These are phyloP conservation scores for Lentinula sp. DNA, from an alignment of 768 basidiomycete genomes.

Conservation along the genomic window DNA sequence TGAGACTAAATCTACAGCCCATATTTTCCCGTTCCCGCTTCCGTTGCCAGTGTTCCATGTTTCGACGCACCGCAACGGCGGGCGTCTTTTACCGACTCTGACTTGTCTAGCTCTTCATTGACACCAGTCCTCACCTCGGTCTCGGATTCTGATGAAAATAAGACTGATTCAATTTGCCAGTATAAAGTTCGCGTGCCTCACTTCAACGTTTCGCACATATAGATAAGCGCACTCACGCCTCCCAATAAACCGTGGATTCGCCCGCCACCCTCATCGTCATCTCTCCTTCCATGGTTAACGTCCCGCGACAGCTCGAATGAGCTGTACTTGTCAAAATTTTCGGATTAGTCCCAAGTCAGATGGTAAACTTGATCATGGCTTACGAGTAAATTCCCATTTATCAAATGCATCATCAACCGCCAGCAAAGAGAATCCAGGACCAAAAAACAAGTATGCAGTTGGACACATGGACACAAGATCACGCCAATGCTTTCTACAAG, in stretches of 20 bases:
- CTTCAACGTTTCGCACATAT: not conserved
- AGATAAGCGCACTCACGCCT: not conserved
- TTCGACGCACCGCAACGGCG: not conserved
- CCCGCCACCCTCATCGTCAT: not conserved
- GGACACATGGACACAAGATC: not conserved
- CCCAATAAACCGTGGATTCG: not conserved
- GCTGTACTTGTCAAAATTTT: not conserved
- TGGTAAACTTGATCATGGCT: not conserved
- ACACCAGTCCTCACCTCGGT: not conserved
- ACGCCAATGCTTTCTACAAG: not conserved
- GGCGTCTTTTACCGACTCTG: not conserved
- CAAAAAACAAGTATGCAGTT: not conserved
- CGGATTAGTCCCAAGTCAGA: not conserved
- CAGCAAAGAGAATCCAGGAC: not conserved
- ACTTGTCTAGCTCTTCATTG: not conserved
- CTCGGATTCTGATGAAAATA: not conserved
- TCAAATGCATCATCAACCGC: not conserved
- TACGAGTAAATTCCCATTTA: not conserved
- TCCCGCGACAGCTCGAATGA: constrained; percentile 1
- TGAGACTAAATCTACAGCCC: not conserved
- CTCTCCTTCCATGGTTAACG: not conserved
- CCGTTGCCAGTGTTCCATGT: not conserved
- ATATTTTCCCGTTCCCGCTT: not conserved
- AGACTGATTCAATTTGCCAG: not conserved
- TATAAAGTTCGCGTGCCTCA: not conserved